phyloP scores from a whole-genome alignment of 2,329 filamentous ascomycete genomes.

The Lachnellula subtilissima region DNA sequence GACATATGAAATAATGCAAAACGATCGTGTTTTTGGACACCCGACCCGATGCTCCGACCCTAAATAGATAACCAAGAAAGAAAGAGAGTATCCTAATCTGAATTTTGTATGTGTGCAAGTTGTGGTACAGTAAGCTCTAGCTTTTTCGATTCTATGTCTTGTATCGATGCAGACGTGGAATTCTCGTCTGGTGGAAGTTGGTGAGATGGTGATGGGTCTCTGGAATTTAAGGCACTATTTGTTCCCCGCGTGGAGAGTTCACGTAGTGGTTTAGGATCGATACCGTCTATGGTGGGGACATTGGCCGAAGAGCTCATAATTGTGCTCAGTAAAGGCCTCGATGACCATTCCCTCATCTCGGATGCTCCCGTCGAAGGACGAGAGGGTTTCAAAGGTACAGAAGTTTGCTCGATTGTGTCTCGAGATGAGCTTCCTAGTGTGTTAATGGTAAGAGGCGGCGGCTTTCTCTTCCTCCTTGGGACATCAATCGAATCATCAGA shows the following conservation, averaged over 20 bases:
- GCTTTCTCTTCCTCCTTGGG: slow-evolving; percentile 21
- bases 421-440: slow-evolving; percentile 11
- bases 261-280: slow-evolving; percentile 9
- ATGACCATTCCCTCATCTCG: slow-evolving; percentile 18
- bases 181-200: slow-evolving; percentile 16
- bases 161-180: slow-evolving; percentile 19
- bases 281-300: slow-evolving; percentile 9
- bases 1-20: slow-evolving; percentile 3
- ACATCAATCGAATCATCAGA: slow-evolving; percentile 17
- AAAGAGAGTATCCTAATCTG: not conserved
- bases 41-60: not conserved
- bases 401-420: slow-evolving; percentile 24
- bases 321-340: slow-evolving; percentile 19
- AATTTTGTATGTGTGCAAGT: slow-evolving; percentile 18
- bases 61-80: not conserved
- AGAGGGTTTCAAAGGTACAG: slow-evolving; percentile 14
- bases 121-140: slow-evolving; percentile 49
- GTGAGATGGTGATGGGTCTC: slow-evolving; percentile 11
- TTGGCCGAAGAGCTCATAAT: slow-evolving; percentile 23
- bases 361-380: not conserved
- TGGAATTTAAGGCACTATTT: slow-evolving; percentile 15
- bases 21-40: not conserved
- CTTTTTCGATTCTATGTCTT: slow-evolving; percentile 30
- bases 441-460: slow-evolving; percentile 22
- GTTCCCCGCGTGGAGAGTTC: slow-evolving; percentile 14